These are phyloP conservation scores for Malania oleifera DNA, from an alignment of 164 flowering plant genomes.

Conservation along the genomic window DNA sequence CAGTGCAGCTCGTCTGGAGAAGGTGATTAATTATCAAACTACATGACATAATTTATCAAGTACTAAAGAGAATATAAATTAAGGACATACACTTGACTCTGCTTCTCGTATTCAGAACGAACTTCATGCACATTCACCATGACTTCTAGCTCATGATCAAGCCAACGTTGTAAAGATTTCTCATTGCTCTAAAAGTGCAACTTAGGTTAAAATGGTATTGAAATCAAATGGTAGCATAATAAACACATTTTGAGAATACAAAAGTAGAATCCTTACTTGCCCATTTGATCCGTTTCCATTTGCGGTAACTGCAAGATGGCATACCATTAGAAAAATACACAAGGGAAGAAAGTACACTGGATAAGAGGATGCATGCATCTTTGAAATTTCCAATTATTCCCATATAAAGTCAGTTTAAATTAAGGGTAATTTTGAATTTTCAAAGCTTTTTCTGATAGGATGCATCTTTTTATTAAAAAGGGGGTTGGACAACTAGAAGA, in stretches of 20 bases:
- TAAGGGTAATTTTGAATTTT: background rate
- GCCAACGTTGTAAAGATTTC: slow-evolving; percentile 89
- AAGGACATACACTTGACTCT: slow-evolving; percentile 88
- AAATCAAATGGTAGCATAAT: background rate
- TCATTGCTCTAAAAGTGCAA: slow-evolving; percentile 58
- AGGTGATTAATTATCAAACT: background rate
- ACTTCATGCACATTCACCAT: slow-evolving; percentile 99
- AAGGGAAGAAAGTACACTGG: background rate
- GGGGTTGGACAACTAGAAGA: background rate
- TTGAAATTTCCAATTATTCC: no score
- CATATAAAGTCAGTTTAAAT: no score
- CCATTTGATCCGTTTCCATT: slow-evolving; percentile 67
- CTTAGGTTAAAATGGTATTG: slow-evolving; percentile 10
- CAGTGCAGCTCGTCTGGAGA: slow-evolving; percentile 79
- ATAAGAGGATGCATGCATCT: no score
- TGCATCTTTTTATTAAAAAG: background rate
- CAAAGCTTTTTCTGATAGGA: background rate
- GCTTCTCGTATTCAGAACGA: slow-evolving; percentile 93
- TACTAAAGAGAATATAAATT: background rate
- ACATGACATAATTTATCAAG: background rate
- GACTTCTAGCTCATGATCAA: slow-evolving; percentile 97
- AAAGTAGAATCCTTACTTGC: slow-evolving; percentile 51
- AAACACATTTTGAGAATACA: background rate
- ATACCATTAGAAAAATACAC: slow-evolving; percentile 7
- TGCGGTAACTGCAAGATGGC: slow-evolving; percentile 41